Percentiles rank a stretch among this genome's conserved stretches.
Evolutionary conservation across 805 yeast species (phyloP).

Genomic region (Metschnikowia picachoensis): DNA sequence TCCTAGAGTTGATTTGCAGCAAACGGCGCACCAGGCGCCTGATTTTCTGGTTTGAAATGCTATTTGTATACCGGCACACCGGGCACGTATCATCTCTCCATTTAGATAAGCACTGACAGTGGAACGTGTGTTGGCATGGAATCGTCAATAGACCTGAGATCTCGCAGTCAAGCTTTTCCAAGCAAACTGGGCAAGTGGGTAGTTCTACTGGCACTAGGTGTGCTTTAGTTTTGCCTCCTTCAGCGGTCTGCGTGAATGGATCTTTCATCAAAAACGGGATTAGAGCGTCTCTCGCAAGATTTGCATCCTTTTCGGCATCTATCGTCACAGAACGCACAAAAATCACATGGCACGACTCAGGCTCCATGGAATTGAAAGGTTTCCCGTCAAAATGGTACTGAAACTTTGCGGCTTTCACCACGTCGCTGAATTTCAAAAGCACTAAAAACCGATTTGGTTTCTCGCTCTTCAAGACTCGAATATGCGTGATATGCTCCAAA

Average conservation of each 20-base stretch:
- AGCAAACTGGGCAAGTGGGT: constrained; percentile 91
- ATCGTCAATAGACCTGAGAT: constrained; percentile 81
- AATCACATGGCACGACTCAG: constrained; percentile 78
- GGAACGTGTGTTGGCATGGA: constrained; percentile 91
- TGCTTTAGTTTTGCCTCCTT: neutral
- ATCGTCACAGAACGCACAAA: constrained; percentile 59
- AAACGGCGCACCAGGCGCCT: constrained; percentile 32
- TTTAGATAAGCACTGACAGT: constrained; percentile 79
- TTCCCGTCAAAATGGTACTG: constrained; percentile 65
- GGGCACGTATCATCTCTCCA: constrained; percentile 94
- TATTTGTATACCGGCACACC: constrained; percentile 75
- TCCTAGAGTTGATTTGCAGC: constrained; percentile 25
- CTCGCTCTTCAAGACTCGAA: constrained; percentile 65
- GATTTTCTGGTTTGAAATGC: constrained; percentile 32
- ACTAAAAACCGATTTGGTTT: constrained; percentile 71
- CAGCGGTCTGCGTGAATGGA: constrained; percentile 51
- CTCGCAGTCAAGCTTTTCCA: constrained; percentile 80
- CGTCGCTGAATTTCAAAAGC: constrained; percentile 64
- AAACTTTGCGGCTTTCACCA: constrained; percentile 57
- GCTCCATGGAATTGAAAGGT: constrained; percentile 81
- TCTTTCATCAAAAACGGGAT: constrained; percentile 71
- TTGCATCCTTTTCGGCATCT: constrained; percentile 9
- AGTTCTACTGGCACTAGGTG: constrained; percentile 46
- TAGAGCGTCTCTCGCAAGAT: constrained; percentile 18
- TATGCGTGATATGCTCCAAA: constrained; percentile 57